These are phyloP conservation scores for Furcasterigmium sp. DNA, from an alignment of 2,329 filamentous ascomycete species.

Conservation along the genomic window DNA sequence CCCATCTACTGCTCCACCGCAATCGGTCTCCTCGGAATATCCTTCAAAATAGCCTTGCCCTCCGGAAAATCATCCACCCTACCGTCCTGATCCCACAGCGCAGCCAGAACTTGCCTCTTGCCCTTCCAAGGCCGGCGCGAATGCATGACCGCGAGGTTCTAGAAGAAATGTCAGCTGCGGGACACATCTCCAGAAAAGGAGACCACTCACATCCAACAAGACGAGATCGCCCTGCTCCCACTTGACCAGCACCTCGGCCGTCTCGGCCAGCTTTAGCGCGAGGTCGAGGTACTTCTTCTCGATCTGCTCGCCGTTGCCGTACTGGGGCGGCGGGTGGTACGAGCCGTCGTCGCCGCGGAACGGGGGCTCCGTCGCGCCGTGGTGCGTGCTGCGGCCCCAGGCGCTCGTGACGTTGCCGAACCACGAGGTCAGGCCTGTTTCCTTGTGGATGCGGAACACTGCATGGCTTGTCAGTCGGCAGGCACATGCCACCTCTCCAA, in stretches of 20 bases:
- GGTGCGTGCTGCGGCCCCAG: conserved; percentile 24
- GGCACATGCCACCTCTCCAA: neutral
- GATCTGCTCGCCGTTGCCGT: conserved; percentile 21
- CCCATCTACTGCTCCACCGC: neutral
- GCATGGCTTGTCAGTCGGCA: neutral
- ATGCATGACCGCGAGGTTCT: conserved; percentile 28
- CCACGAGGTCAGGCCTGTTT: conserved; percentile 19
- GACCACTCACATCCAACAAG: conserved; percentile 22
- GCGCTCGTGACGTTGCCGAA: conserved; percentile 29
- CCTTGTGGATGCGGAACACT: conserved; percentile 22
- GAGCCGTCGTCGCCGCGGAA: conserved; percentile 24
- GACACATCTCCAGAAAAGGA: neutral
- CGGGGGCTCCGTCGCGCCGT: conserved; percentile 23
- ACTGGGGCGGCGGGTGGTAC: conserved; percentile 25
- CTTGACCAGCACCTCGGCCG: conserved; percentile 17
- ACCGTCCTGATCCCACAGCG: conserved; percentile 21
- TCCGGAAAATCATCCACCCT: conserved; percentile 19
- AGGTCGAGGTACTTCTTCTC: conserved; percentile 22
- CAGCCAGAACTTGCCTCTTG: conserved; percentile 22
- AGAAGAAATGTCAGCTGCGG: neutral
- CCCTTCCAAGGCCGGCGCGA: conserved; percentile 24
- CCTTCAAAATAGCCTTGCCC: conserved; percentile 12
- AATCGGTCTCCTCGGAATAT: conserved; percentile 8
- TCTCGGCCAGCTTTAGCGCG: conserved; percentile 19
- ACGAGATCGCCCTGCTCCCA: conserved; percentile 24